Evolutionary conservation across 371 early-diverging fungal genomes (phyloP).

Genomic region (Mucor velutinosus): DNA sequence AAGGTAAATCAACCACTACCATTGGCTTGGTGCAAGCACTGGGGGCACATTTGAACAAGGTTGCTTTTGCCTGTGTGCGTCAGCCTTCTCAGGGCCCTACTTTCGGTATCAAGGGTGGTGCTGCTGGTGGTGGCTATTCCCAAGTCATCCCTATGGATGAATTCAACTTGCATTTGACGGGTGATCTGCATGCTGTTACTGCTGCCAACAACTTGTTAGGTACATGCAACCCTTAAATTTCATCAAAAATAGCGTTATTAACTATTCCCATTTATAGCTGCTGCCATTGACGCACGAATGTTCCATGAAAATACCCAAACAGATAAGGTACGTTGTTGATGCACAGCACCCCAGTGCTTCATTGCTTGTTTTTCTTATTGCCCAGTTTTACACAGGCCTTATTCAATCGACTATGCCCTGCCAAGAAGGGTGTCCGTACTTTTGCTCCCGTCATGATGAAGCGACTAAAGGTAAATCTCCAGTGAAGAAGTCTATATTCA

Average conservation of each 20-base stretch:
- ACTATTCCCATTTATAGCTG: conserved; percentile 59
- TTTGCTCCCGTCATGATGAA: conserved; percentile 88
- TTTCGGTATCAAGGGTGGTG: conserved; percentile 98
- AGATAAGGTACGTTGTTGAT: conserved; percentile 45
- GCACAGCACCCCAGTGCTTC: neutral
- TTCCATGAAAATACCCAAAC: conserved; percentile 94
- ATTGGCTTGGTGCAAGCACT: conserved; percentile 93
- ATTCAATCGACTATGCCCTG: conserved; percentile 87
- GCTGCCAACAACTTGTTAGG: conserved; percentile 90
- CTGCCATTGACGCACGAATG: conserved; percentile 96
- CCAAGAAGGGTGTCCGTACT: conserved; percentile 76
- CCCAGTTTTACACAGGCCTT: conserved; percentile 55
- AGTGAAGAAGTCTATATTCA: neutral
- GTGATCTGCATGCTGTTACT: conserved; percentile 96
- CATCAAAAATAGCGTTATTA: neutral
- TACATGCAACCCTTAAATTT: neutral
- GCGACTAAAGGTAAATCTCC: conserved; percentile 36
- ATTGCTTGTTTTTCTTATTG: neutral
- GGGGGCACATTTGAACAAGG: conserved; percentile 86
- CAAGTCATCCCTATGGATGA: conserved; percentile 98
- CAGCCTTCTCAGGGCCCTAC: conserved; percentile 98
- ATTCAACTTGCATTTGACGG: conserved; percentile 96
- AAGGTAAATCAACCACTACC: conserved; percentile 96
- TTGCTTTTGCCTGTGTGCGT: conserved; percentile 93
- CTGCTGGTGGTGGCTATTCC: conserved; percentile 97